Evolutionary conservation across 164 flowering plant genomes (phyloP), one percentile per base, ranked within the genome.

Genomic region (Chimonanthus praecox): DNA sequence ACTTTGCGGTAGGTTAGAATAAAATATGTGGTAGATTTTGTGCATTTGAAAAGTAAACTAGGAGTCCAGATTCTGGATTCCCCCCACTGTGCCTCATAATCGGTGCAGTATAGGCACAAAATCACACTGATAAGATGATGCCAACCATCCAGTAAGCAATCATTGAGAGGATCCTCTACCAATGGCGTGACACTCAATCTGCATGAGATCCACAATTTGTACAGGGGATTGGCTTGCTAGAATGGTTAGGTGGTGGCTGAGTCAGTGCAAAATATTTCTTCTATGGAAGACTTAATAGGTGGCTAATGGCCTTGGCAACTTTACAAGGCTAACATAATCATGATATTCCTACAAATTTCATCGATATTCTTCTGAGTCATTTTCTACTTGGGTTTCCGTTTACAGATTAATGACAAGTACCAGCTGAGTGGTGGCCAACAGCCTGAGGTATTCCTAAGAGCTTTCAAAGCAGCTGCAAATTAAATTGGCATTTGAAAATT

Each of bases 401-500:
- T 62, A 68, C 92, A 91, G 98, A 85, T 93, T 33, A 92, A 95
- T 76, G 97, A 88, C 71, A 88, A 88, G 80, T 80, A 81, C 58
- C 80, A 85, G 78, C 60, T 95, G 61, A 88, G 88, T 75, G 99
- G 98, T 68, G 97, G 84, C 71, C 99, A 90, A 77, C 91, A 92
- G 13, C 90, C 98, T n/a, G 92, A 88, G 70, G 87, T 81, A 49
- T 93, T 95, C 80, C 76, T 86, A 58, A 82, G 75, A 79, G 92
- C 92, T 76, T 93, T 93, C 78, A 81, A 89, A 77, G 84, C 58
- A 10, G 88, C 86, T 63, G 80, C 90, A 58, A 81, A 78, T 0
- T 81, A 63, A 10, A 64, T 76, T 77, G 46, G 13, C 47, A 7
- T 6, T 65, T 43, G 45, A 8, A 65, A 21, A 13, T 4, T 44